Evolutionary conservation across 2,329 filamentous ascomycete species (phyloP).

Genomic region (Daldinia eschscholtzii): DNA sequence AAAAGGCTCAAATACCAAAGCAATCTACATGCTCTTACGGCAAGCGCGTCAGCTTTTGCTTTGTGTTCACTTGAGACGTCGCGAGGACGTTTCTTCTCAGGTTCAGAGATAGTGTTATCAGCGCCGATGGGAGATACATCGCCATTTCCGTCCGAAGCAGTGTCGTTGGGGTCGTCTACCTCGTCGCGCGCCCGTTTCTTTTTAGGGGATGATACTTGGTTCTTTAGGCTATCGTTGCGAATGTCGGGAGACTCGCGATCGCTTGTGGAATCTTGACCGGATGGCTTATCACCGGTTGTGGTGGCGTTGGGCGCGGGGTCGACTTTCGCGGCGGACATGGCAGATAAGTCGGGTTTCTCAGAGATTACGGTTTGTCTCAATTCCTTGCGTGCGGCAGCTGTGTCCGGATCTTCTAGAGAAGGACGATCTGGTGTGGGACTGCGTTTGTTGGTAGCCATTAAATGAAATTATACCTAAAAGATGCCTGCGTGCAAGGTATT

Average conservation of each 20-base stretch:
- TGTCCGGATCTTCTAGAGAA: conserved; percentile 69
- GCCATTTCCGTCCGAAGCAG: conserved; percentile 53
- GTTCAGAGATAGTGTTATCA: conserved; percentile 65
- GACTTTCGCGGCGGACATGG: conserved; percentile 45
- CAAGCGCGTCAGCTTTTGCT: conserved; percentile 49
- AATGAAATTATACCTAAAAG: conserved; percentile 13
- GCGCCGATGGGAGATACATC: conserved; percentile 58
- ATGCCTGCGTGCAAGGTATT: conserved; percentile 5
- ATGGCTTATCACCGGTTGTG: conserved; percentile 33
- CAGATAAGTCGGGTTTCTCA: conserved; percentile 56
- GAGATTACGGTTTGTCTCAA: conserved; percentile 74
- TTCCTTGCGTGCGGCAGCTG: conserved; percentile 72
- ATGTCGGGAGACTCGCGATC: conserved; percentile 37
- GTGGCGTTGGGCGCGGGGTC: conserved; percentile 44
- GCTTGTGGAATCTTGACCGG: conserved; percentile 35
- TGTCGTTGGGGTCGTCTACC: conserved; percentile 63
- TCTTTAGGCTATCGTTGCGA: conserved; percentile 59
- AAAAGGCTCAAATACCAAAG: not conserved
- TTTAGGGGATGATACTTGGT: conserved; percentile 71
- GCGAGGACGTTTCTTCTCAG: conserved; percentile 74
- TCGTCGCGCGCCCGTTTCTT: conserved; percentile 74
- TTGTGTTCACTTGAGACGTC: conserved; percentile 61
- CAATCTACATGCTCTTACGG: conserved; percentile 50
- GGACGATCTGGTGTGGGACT: conserved; percentile 48
- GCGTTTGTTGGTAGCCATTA: conserved; percentile 48